phyloP scores from a whole-genome alignment of 1,139 yeast genomes.

The Debaryomyces robertsiae region DNA sequence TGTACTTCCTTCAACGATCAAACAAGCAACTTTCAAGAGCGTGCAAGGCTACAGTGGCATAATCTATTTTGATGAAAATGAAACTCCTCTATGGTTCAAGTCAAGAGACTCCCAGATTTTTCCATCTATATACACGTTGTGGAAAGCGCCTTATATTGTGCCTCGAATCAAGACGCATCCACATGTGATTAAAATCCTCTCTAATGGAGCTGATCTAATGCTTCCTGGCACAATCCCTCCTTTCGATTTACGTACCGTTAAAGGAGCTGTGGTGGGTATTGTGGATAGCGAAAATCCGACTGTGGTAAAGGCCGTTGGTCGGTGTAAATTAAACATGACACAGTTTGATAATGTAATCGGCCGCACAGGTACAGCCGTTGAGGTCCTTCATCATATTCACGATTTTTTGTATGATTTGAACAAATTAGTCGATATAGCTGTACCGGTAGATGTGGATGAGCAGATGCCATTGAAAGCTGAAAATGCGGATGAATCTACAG shows the following conservation, averaged over 20 bases:
- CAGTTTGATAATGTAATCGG: conserved; percentile 50
- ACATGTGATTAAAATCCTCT: conserved; percentile 63
- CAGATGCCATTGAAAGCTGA: conserved; percentile 25
- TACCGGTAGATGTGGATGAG: conserved; percentile 34
- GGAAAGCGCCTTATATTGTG: conserved; percentile 67
- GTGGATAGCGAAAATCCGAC: conserved; percentile 62
- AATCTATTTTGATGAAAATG: conserved; percentile 63
- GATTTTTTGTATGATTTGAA: conserved; percentile 57
- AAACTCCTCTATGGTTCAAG: conserved; percentile 74
- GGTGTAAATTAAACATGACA: conserved; percentile 55
- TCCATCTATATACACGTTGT: conserved; percentile 74
- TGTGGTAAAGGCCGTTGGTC: conserved; percentile 77
- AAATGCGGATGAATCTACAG: conserved; percentile 14
- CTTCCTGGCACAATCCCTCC: conserved; percentile 87
- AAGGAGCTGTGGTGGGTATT: conserved; percentile 71
- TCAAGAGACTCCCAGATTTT: conserved; percentile 54
- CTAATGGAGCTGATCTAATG: conserved; percentile 89
- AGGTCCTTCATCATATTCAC: conserved; percentile 52
- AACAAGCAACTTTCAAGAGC: conserved; percentile 67
- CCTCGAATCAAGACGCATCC: conserved; percentile 74
- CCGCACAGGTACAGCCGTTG: conserved; percentile 67
- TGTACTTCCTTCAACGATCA: conserved; percentile 62
- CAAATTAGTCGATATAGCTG: conserved; percentile 46
- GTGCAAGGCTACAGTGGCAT: conserved; percentile 59
- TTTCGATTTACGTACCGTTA: conserved; percentile 50